A percentile compares a stretch with the other conserved stretches of the same genome.
Evolutionary conservation across 495 filamentous ascomycete species (phyloP).

Genomic region (Apiosordaria backusii): DNA sequence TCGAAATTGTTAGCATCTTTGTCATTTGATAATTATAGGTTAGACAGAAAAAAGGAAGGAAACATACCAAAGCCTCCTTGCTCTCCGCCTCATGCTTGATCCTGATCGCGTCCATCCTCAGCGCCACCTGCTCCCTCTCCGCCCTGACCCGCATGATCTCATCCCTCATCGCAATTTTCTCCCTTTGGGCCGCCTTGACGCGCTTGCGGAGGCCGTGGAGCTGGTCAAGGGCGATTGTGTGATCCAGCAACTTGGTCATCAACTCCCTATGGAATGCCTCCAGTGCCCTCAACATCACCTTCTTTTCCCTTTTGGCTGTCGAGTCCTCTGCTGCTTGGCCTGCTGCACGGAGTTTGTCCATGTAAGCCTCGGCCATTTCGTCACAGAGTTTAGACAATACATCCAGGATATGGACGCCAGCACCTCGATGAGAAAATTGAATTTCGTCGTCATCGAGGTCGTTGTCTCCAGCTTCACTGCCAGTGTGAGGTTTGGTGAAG

Average conservation of each 20-base stretch:
- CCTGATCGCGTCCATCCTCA: slow-evolving; percentile 67
- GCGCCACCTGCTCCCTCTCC: slow-evolving; percentile 62
- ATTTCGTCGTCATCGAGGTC: slow-evolving; percentile 42
- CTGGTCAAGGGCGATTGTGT: slow-evolving; percentile 60
- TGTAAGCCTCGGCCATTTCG: slow-evolving; percentile 56
- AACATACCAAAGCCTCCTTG: slow-evolving; percentile 44
- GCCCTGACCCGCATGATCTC: slow-evolving; percentile 60
- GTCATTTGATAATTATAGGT: not conserved
- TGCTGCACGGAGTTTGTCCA: slow-evolving; percentile 44
- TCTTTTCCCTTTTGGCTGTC: slow-evolving; percentile 49
- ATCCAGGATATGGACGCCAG: slow-evolving; percentile 64
- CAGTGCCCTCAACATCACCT: slow-evolving; percentile 59
- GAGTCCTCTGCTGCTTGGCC: slow-evolving; percentile 37
- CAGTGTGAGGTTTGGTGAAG: slow-evolving; percentile 35
- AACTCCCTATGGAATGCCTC: slow-evolving; percentile 68
- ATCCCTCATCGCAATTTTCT: slow-evolving; percentile 60
- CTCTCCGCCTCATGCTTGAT: slow-evolving; percentile 54
- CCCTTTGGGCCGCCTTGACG: slow-evolving; percentile 59
- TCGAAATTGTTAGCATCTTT: slow-evolving; percentile 7
- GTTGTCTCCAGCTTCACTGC: slow-evolving; percentile 34
- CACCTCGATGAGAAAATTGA: slow-evolving; percentile 50
- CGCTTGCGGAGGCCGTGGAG: slow-evolving; percentile 60
- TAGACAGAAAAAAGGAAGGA: not conserved
- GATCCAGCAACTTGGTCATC: slow-evolving; percentile 58
- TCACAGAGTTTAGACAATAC: slow-evolving; percentile 67